Conservation (phyloP, 805 yeast species). For the Candida xyloterini region DNA sequence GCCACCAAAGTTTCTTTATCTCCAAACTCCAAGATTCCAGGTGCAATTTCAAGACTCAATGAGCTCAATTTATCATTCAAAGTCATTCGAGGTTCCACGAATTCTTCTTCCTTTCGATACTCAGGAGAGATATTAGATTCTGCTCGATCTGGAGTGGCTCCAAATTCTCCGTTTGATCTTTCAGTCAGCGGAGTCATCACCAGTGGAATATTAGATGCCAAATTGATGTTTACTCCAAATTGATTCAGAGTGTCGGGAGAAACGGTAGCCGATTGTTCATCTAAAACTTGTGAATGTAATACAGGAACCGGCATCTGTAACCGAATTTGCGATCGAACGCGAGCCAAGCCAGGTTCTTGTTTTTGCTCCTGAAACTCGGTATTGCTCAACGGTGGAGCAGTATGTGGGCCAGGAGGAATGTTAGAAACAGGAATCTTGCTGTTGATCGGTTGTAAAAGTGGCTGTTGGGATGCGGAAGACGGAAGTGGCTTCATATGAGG, state of each 20-base stretch:
- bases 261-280: slow-evolving; percentile 3
- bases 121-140: background rate
- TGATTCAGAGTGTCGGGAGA: slow-evolving; percentile 28
- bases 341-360: slow-evolving; percentile 13
- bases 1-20: slow-evolving; percentile 11
- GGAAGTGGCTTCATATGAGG: slow-evolving; percentile 53
- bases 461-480: slow-evolving; percentile 36
- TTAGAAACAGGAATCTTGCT: slow-evolving; percentile 31
- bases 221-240: slow-evolving; percentile 55
- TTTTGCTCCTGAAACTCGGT: slow-evolving; percentile 20
- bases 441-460: slow-evolving; percentile 55
- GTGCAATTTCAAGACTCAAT: slow-evolving; percentile 3
- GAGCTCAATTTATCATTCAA: slow-evolving; percentile 2
- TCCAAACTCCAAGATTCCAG: slow-evolving; percentile 2
- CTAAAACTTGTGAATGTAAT: slow-evolving; percentile 15
- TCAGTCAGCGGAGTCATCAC: slow-evolving; percentile 84
- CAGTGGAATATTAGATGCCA: slow-evolving; percentile 59
- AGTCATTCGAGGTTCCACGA: background rate
- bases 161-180: slow-evolving; percentile 26
- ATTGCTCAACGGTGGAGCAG: slow-evolving; percentile 26
- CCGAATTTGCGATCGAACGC: slow-evolving; percentile 54
- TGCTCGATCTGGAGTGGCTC: slow-evolving; percentile 22
- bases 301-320: slow-evolving; percentile 75
- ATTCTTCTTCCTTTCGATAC: background rate
- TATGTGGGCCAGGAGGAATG: slow-evolving; percentile 27